Evolutionary conservation across 78 protist genomes (phyloP).

Genomic region (Guillardia theta): DNA sequence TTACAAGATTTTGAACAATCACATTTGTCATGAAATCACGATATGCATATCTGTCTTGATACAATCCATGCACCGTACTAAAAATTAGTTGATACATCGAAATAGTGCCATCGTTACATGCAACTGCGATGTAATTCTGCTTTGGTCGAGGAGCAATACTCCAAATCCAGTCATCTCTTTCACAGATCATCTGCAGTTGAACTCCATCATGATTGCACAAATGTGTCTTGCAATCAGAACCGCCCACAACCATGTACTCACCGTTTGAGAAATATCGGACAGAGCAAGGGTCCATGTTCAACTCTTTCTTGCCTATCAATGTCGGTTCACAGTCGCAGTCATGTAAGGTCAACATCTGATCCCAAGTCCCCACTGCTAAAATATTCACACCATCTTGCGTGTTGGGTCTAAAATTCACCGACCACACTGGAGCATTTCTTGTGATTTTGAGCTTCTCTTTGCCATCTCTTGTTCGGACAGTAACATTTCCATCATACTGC

Average conservation of each 20-base stretch:
- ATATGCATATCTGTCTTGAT: constrained; percentile 70
- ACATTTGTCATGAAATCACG: constrained; percentile 81
- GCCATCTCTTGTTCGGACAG: constrained; percentile 57
- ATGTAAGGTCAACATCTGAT: too few species aligned
- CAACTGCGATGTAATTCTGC: constrained; percentile 42
- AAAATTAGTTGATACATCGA: constrained; percentile 48
- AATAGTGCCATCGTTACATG: constrained; percentile 68
- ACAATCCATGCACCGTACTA: constrained; percentile 78
- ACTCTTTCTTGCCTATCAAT: too few species aligned
- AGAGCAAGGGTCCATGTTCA: constrained; percentile 74
- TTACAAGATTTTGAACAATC: constrained; percentile 66
- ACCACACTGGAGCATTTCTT: constrained; percentile 66
- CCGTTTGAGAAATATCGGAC: constrained; percentile 59
- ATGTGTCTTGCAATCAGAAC: constrained; percentile 62
- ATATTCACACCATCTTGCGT: constrained; percentile 42
- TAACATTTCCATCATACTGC: constrained; percentile 59
- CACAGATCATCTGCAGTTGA: constrained; percentile 42
- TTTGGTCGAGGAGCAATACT: constrained; percentile 49
- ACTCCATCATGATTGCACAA: constrained; percentile 68
- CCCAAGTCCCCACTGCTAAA: constrained; percentile 81
- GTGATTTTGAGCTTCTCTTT: not conserved
- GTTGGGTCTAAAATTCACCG: constrained; percentile 58
- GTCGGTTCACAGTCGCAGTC: too few species aligned
- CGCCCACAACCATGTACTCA: constrained; percentile 67
- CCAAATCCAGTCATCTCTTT: constrained; percentile 75